A percentile compares a stretch with the other conserved stretches of the same genome.
Conservation (phyloP, 1,139 yeast species). For the Suhomyces bokatorum region DNA sequence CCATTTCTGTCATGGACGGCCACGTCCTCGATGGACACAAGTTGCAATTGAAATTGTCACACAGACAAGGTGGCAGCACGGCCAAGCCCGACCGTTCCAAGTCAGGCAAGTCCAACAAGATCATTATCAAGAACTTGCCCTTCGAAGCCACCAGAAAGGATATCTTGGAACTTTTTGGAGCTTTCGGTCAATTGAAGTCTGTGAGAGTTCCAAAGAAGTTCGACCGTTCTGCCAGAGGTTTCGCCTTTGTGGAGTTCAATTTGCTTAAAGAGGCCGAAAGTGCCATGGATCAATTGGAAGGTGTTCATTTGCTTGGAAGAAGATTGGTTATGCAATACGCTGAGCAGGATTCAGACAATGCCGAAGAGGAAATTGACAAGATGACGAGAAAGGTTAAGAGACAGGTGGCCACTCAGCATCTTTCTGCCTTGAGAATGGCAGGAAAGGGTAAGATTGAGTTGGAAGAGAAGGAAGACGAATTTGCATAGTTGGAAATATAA, state of each 20-base stretch:
- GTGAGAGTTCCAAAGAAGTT: conserved; percentile 96
- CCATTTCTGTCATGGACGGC: conserved; percentile 74
- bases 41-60: conserved; percentile 83
- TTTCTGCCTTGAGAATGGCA: conserved; percentile 66
- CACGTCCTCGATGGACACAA: conserved; percentile 85
- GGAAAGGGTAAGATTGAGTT: conserved; percentile 77
- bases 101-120: conserved; percentile 56
- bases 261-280: conserved; percentile 89
- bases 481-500: conserved; percentile 8
- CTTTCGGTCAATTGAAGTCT: conserved; percentile 91
- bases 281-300: conserved; percentile 93
- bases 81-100: conserved; percentile 32
- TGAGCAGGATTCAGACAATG: conserved; percentile 74
- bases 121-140: conserved; percentile 94
- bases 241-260: conserved; percentile 93
- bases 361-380: conserved; percentile 85
- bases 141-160: conserved; percentile 95
- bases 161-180: conserved; percentile 82
- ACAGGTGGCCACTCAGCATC: conserved; percentile 76
- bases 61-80: conserved; percentile 49
- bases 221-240: conserved; percentile 94
- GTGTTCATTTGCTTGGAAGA: conserved; percentile 96
- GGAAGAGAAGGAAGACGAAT: conserved; percentile 52
- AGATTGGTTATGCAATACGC: conserved; percentile 95
- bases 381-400: conserved; percentile 84